Evolutionary conservation across 1,139 yeast genomes (phyloP).

Genomic region (Yamadazyma membranifaciens): DNA sequence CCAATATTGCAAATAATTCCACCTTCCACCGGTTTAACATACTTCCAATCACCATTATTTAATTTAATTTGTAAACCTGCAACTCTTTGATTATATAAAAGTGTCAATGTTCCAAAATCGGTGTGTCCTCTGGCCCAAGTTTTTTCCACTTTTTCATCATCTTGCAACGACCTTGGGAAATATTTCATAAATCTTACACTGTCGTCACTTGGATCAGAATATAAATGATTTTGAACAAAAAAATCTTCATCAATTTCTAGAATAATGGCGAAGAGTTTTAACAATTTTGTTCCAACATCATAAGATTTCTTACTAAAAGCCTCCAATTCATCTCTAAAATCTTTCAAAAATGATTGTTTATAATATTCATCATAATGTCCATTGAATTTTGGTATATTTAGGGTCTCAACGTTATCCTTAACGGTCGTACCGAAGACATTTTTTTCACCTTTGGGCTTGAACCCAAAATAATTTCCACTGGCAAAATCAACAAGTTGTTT

Average conservation of each 20-base stretch:
- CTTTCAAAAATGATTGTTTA: slow-evolving; percentile 23
- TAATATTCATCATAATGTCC: slow-evolving; percentile 23
- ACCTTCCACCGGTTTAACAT: slow-evolving; percentile 27
- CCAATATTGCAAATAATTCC: slow-evolving; percentile 33
- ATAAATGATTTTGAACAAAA: slow-evolving; percentile 26
- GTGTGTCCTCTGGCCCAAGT: slow-evolving; percentile 33
- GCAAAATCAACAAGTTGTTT: slow-evolving; percentile 26
- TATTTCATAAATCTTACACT: slow-evolving; percentile 33
- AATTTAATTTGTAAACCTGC: slow-evolving; percentile 29
- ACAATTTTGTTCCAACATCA: slow-evolving; percentile 24
- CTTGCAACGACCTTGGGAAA: slow-evolving; percentile 24
- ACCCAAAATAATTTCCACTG: slow-evolving; percentile 33
- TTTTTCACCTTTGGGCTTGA: slow-evolving; percentile 26
- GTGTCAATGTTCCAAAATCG: slow-evolving; percentile 30
- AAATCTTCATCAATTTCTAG: slow-evolving; percentile 31
- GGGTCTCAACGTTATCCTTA: slow-evolving; percentile 28
- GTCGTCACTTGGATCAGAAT: slow-evolving; percentile 32
- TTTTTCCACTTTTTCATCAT: slow-evolving; percentile 27
- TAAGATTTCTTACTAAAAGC: slow-evolving; percentile 22
- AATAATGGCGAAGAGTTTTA: slow-evolving; percentile 30
- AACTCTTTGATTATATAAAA: slow-evolving; percentile 28
- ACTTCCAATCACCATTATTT: slow-evolving; percentile 26
- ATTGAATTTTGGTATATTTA: slow-evolving; percentile 35
- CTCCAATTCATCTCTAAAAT: slow-evolving; percentile 20
- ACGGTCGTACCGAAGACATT: slow-evolving; percentile 28